These are phyloP conservation scores for Tremella fuciformis DNA, from an alignment of 768 basidiomycete species.

Conservation along the genomic window DNA sequence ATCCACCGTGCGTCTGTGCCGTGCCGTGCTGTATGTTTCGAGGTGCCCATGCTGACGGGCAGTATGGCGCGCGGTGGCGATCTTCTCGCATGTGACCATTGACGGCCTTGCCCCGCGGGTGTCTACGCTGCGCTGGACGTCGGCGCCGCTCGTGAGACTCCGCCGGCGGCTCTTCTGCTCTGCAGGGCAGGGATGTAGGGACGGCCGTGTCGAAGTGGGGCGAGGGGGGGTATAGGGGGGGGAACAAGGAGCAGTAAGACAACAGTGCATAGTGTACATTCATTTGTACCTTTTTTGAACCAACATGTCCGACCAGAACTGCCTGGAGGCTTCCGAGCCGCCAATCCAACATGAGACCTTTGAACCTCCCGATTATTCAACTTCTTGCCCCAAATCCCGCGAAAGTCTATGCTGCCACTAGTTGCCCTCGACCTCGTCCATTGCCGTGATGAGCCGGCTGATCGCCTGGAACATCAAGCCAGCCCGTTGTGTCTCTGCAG, in stretches of 20 bases:
- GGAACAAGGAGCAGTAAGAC: background rate
- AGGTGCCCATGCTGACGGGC: background rate
- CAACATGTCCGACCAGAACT: too few species aligned
- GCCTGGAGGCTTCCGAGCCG: too few species aligned
- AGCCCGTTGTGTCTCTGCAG: constrained; percentile 43
- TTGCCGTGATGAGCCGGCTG: constrained; percentile 42
- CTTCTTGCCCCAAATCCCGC: background rate
- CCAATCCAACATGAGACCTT: too few species aligned
- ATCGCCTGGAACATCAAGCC: constrained; percentile 48
- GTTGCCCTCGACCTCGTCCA: constrained; percentile 47
- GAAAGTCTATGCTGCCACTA: constrained; percentile 1
- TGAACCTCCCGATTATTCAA: background rate
- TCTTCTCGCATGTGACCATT: constrained; percentile 14
- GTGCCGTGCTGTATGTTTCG: too few species aligned
- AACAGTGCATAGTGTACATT: background rate
- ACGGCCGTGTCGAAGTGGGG: too few species aligned
- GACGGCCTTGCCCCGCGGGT: constrained; percentile 11
- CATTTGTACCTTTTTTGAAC: background rate
- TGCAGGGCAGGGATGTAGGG: too few species aligned
- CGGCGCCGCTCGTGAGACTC: constrained; percentile 5
- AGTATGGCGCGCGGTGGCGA: constrained; percentile 16
- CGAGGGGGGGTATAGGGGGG: too few species aligned
- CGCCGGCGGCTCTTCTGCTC: background rate
- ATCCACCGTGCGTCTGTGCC: constrained; percentile 13
- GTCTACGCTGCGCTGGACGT: constrained; percentile 9